Conservation (phyloP, 768 basidiomycete species). For the Tulasnella sp. region DNA sequence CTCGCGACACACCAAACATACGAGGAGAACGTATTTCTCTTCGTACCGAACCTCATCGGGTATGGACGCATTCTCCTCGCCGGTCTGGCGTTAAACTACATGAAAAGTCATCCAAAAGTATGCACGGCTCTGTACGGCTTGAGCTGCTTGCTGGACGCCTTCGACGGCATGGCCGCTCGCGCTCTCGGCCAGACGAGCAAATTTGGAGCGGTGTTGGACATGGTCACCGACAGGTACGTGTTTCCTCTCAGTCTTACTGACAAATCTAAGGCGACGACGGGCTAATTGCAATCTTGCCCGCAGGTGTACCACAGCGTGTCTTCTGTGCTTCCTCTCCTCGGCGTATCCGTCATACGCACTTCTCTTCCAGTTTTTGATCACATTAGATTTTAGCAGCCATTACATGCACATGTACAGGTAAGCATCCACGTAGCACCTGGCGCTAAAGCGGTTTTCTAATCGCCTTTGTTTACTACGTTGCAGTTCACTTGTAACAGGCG, state of each 20-base stretch:
- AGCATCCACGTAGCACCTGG: constrained; percentile 38
- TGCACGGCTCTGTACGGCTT: constrained; percentile 88
- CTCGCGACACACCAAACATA: constrained; percentile 83
- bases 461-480: constrained; percentile 18
- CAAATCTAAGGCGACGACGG: background rate
- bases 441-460: background rate
- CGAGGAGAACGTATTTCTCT: constrained; percentile 96
- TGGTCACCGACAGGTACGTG: constrained; percentile 95
- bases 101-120: constrained; percentile 93
- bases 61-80: constrained; percentile 91
- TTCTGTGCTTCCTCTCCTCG: constrained; percentile 90
- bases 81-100: constrained; percentile 83
- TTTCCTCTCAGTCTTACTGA: background rate
- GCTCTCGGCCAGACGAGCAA: constrained; percentile 88
- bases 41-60: constrained; percentile 95
- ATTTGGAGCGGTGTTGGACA: constrained; percentile 97
- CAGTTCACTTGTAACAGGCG: constrained; percentile 94
- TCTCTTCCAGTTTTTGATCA: constrained; percentile 91
- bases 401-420: constrained; percentile 99
- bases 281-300: background rate
- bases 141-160: constrained; percentile 92
- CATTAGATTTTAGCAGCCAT: constrained; percentile 96
- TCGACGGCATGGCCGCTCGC: constrained; percentile 91
- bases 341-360: constrained; percentile 86
- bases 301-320: constrained; percentile 94